phyloP scores from a whole-genome alignment of 2,329 filamentous ascomycete species.

The Trichoderma asperellum region DNA sequence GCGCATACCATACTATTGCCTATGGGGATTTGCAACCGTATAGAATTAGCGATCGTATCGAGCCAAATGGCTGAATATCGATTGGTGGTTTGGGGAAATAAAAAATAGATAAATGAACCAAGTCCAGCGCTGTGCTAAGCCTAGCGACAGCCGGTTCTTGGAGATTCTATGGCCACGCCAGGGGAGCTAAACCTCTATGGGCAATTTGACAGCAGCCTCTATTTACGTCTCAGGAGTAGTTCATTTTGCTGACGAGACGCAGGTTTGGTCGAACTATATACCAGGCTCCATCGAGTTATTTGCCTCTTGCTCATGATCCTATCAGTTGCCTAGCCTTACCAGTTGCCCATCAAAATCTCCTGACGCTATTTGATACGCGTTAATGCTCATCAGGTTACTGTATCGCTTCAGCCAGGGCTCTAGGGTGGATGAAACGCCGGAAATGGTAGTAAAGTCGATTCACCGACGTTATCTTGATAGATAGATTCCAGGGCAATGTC shows the following conservation, averaged over 20 bases:
- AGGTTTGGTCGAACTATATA: neutral
- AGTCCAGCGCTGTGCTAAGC: neutral
- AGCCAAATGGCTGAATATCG: neutral
- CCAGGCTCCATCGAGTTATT: neutral
- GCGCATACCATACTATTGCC: neutral
- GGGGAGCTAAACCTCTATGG: slow-evolving; percentile 6
- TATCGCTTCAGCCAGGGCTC: neutral
- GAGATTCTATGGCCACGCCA: neutral
- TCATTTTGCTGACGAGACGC: neutral
- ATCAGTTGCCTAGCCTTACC: neutral
- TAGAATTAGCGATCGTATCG: neutral
- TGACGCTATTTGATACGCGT: neutral
- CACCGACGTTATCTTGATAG: neutral
- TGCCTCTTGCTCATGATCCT: neutral
- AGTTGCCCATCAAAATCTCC: neutral
- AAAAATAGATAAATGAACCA: neutral
- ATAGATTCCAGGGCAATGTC: neutral
- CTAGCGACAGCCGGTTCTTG: neutral
- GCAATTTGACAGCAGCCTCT: slow-evolving; percentile 14
- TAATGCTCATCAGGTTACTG: neutral
- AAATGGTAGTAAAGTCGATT: neutral
- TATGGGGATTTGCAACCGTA: neutral
- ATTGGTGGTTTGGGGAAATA: neutral
- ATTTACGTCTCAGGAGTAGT: slow-evolving; percentile 5
- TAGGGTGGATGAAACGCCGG: neutral